Conservation (phyloP, 352 stramenopile species). For the Lagenidium sp. region DNA sequence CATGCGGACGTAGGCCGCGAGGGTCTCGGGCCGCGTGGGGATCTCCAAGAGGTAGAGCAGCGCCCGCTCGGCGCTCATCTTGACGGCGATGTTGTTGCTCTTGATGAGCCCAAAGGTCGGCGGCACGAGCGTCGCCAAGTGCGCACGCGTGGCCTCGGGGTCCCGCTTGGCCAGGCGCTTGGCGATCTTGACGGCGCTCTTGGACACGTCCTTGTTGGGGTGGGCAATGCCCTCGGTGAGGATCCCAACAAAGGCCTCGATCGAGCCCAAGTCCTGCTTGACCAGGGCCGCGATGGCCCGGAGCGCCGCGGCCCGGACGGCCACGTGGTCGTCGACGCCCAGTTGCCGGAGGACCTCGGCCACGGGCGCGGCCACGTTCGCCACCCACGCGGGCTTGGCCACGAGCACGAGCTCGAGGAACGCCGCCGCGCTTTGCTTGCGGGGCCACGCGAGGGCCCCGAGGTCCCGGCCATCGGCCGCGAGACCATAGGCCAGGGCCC, state of each 20-base stretch:
- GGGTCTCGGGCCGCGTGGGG: slow-evolving; percentile 70
- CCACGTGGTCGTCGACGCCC: slow-evolving; percentile 52
- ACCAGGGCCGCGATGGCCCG: slow-evolving; percentile 45
- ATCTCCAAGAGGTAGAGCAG: slow-evolving; percentile 86
- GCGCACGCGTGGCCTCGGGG: slow-evolving; percentile 35
- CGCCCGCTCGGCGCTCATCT: slow-evolving; percentile 77
- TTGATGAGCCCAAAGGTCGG: slow-evolving; percentile 81
- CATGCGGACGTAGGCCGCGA: slow-evolving; percentile 54
- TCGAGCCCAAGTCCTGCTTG: slow-evolving; percentile 29
- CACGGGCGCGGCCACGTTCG: slow-evolving; percentile 16
- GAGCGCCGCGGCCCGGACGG: slow-evolving; percentile 45
- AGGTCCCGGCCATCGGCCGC: slow-evolving; percentile 24
- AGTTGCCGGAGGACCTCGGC: slow-evolving; percentile 27
- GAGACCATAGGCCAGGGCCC: slow-evolving; percentile 40
- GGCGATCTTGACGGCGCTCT: slow-evolving; percentile 54
- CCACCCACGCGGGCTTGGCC: slow-evolving; percentile 29
- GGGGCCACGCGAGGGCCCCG: slow-evolving; percentile 31
- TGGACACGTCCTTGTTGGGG: slow-evolving; percentile 77
- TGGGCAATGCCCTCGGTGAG: slow-evolving; percentile 51
- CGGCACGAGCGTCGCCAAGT: slow-evolving; percentile 58
- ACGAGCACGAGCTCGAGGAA: slow-evolving; percentile 46
- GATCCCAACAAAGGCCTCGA: slow-evolving; percentile 42
- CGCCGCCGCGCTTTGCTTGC: slow-evolving; percentile 52
- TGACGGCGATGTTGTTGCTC: slow-evolving; percentile 85
- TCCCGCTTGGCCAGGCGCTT: slow-evolving; percentile 69